Evolutionary conservation across 768 basidiomycete species (phyloP).

Genomic region (Boletus edulis): DNA sequence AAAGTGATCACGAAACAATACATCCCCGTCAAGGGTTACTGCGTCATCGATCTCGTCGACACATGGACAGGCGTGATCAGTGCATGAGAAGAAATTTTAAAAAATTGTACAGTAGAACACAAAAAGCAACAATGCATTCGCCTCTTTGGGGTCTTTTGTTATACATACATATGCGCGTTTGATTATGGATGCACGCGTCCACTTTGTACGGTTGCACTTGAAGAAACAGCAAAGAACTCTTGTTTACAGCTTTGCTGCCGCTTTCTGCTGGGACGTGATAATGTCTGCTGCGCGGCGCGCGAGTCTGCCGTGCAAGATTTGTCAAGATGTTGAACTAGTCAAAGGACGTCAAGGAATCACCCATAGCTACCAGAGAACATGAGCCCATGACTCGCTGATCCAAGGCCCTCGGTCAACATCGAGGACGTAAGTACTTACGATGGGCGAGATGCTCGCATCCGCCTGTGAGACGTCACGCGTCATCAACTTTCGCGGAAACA

Average conservation of each 20-base stretch:
- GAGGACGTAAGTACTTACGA: conserved; percentile 2
- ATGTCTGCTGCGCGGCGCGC: conserved; percentile 6
- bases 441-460: conserved; percentile 16
- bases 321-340: too few relatives aligned
- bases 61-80: conserved; percentile 67
- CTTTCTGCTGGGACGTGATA: neutral
- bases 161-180: too few relatives aligned
- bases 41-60: conserved; percentile 80
- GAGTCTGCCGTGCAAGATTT: neutral
- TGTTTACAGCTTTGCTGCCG: neutral
- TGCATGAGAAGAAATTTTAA: too few relatives aligned
- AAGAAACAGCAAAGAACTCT: too few relatives aligned
- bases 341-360: neutral
- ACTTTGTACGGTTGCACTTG: too few relatives aligned
- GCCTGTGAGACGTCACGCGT: conserved; percentile 11
- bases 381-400: neutral
- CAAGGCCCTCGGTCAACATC: neutral
- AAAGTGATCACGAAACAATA: conserved; percentile 98
- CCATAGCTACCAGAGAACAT: conserved; percentile 11
- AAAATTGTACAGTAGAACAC: too few relatives aligned
- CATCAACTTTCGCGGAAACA: neutral
- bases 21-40: conserved; percentile 83
- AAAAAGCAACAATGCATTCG: neutral
- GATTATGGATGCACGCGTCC: too few relatives aligned
- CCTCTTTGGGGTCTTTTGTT: neutral